Conservation (phyloP, 352 stramenopile genomes). For the Globisporangium alternatum region DNA sequence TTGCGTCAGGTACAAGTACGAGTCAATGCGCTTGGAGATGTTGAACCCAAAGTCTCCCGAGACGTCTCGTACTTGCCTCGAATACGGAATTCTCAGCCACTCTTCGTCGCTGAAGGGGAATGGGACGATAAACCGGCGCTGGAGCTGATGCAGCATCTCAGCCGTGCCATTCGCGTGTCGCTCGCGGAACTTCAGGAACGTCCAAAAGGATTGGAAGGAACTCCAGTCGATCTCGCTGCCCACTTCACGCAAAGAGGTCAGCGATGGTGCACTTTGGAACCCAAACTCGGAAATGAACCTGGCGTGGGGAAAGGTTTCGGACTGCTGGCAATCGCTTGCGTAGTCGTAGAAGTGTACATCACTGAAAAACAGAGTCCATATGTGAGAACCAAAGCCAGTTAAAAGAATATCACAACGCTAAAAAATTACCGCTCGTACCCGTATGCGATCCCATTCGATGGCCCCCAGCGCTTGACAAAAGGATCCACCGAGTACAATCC, state of each 20-base stretch:
- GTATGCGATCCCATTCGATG: constrained; percentile 50
- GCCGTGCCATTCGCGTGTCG: constrained; percentile 73
- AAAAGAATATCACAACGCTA: background rate
- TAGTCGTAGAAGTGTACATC: constrained; percentile 90
- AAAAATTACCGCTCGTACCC: constrained; percentile 29
- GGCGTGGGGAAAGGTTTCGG: constrained; percentile 59
- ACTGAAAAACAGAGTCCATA: constrained; percentile 21
- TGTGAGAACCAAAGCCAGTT: constrained; percentile 2
- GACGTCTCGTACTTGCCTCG: constrained; percentile 9
- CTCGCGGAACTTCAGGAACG: constrained; percentile 75
- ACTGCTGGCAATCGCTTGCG: constrained; percentile 70
- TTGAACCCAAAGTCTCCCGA: constrained; percentile 34
- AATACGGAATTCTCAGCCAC: constrained; percentile 36
- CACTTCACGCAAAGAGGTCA: constrained; percentile 46
- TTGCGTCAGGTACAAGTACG: constrained; percentile 75
- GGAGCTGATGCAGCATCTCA: constrained; percentile 71
- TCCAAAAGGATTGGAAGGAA: constrained; percentile 74
- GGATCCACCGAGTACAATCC: constrained; percentile 67
- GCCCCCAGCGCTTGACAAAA: constrained; percentile 84
- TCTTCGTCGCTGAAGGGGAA: constrained; percentile 60
- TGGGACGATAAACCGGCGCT: constrained; percentile 65
- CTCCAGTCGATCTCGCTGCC: constrained; percentile 46
- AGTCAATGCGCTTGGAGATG: constrained; percentile 43
- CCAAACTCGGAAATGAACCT: constrained; percentile 88
- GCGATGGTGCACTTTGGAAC: constrained; percentile 77